A percentile compares a stretch with the other conserved stretches of the same genome.
These are phyloP conservation scores for Gastroboletus turbinatus DNA, from an alignment of 1,284 basidiomycete species.

Conservation along the genomic window DNA sequence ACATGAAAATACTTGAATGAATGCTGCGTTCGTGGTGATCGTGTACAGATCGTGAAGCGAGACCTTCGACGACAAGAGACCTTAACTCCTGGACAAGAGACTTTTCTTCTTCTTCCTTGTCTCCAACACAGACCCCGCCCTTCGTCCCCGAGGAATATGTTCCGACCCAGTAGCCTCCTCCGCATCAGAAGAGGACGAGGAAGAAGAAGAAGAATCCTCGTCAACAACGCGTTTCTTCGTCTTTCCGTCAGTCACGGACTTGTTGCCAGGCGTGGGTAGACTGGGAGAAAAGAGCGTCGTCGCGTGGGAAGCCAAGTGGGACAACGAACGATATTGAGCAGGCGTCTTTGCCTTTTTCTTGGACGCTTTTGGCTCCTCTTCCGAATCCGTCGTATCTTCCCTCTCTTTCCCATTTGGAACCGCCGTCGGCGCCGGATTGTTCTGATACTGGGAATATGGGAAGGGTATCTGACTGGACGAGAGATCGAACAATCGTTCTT, in stretches of 20 bases:
- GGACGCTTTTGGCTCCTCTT: slow-evolving; percentile 36
- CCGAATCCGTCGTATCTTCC: slow-evolving; percentile 21
- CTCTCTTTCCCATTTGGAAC: not conserved
- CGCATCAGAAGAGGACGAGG: slow-evolving; percentile 36
- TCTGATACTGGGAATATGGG: slow-evolving; percentile 45
- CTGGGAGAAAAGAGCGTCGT: slow-evolving; percentile 43
- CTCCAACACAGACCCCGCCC: slow-evolving; percentile 45
- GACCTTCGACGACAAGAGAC: not conserved
- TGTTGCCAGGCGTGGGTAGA: slow-evolving; percentile 26
- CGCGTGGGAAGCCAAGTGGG: slow-evolving; percentile 48
- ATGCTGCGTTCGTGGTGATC: not conserved
- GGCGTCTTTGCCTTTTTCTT: slow-evolving; percentile 31
- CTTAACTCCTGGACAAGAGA: slow-evolving; percentile 11
- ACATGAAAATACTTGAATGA: not conserved
- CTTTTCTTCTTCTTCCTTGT: slow-evolving; percentile 27
- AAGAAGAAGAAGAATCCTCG: slow-evolving; percentile 36
- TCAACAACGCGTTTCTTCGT: slow-evolving; percentile 35
- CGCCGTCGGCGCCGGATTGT: slow-evolving; percentile 6
- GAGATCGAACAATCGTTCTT: slow-evolving; percentile 41
- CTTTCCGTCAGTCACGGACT: slow-evolving; percentile 24
- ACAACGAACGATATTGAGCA: slow-evolving; percentile 45
- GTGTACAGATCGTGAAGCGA: not conserved
- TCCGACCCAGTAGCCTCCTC: slow-evolving; percentile 41
- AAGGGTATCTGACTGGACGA: slow-evolving; percentile 46
- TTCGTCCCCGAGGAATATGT: slow-evolving; percentile 58